phyloP scores from a whole-genome alignment of 2,329 filamentous ascomycete species.

The Verticillium isaacii region DNA sequence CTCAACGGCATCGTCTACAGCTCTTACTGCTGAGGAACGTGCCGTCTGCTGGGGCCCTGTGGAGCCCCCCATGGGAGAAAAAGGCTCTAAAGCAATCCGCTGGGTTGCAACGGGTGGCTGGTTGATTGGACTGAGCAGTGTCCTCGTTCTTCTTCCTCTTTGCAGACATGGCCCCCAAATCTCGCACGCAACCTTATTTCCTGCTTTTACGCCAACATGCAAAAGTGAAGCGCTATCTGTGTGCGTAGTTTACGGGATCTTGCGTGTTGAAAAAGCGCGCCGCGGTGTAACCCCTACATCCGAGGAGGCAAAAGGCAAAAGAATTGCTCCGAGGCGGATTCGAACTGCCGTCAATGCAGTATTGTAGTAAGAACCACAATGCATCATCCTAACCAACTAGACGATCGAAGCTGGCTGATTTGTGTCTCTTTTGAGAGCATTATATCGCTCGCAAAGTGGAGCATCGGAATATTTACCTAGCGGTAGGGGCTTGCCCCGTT shows the following conservation, averaged over 20 bases:
- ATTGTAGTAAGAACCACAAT: neutral
- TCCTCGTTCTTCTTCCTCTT: no score
- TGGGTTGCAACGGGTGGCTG: neutral
- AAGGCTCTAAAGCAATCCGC: no score
- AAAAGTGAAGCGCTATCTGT: no score
- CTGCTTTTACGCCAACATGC: no score
- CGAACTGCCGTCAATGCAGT: neutral
- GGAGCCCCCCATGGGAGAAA: no score
- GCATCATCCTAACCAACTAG: neutral
- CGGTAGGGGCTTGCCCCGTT: neutral
- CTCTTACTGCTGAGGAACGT: neutral
- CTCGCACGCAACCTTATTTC: no score
- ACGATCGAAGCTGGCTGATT: neutral
- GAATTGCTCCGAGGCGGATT: neutral
- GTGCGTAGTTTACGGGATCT: no score
- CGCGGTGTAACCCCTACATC: no score
- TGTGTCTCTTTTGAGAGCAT: neutral
- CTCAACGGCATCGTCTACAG: neutral
- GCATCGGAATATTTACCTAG: neutral
- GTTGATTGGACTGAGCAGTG: no score
- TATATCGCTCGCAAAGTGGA: neutral
- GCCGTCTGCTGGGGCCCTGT: no score
- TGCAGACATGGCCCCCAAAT: no score
- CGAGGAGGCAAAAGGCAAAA: neutral
- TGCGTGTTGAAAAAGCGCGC: no score